Percentiles rank a stretch among this genome's conserved stretches.
phyloP scores from a whole-genome alignment of 2,329 filamentous ascomycete genomes.

The Mycocentrospora acerina region DNA sequence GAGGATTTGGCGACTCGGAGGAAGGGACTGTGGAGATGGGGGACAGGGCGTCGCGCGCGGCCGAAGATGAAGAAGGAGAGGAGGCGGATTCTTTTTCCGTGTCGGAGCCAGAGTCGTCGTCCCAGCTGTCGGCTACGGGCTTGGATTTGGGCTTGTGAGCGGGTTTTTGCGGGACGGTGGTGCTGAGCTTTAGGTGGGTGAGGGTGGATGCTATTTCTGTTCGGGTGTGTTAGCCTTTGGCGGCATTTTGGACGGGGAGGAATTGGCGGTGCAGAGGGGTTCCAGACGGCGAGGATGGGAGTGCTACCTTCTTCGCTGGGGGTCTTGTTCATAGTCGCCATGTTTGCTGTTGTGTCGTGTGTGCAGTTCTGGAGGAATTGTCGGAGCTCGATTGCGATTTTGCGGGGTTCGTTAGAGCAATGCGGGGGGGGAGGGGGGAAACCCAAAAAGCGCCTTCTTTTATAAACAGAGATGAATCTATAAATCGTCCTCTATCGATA shows the following conservation, averaged over 20 bases:
- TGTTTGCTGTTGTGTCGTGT: constrained; percentile 6
- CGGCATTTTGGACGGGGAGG: constrained; percentile 19
- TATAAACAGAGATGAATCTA: too few relatives aligned
- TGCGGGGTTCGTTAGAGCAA: too few relatives aligned
- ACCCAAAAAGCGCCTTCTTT: too few relatives aligned
- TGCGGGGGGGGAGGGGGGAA: too few relatives aligned
- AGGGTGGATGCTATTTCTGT: constrained; percentile 42
- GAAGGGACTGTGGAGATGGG: constrained; percentile 17
- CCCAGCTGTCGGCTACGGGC: constrained; percentile 70
- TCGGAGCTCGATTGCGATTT: too few relatives aligned
- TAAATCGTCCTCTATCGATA: too few relatives aligned
- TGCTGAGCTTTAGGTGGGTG: constrained; percentile 38
- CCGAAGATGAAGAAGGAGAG: constrained; percentile 20
- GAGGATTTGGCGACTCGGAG: constrained; percentile 26
- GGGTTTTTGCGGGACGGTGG: constrained; percentile 33
- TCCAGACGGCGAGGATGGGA: background rate
- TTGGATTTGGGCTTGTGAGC: constrained; percentile 37
- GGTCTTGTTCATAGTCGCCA: constrained; percentile 18
- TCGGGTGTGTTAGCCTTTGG: constrained; percentile 2
- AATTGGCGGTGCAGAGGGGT: background rate
- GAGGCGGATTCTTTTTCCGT: constrained; percentile 31
- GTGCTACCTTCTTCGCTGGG: constrained; percentile 19
- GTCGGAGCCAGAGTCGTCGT: constrained; percentile 56
- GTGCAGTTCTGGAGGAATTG: background rate
- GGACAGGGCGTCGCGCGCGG: constrained; percentile 13